Evolutionary conservation across 2,329 filamentous ascomycete genomes (phyloP).

Genomic region (Rhinocladiella similis): DNA sequence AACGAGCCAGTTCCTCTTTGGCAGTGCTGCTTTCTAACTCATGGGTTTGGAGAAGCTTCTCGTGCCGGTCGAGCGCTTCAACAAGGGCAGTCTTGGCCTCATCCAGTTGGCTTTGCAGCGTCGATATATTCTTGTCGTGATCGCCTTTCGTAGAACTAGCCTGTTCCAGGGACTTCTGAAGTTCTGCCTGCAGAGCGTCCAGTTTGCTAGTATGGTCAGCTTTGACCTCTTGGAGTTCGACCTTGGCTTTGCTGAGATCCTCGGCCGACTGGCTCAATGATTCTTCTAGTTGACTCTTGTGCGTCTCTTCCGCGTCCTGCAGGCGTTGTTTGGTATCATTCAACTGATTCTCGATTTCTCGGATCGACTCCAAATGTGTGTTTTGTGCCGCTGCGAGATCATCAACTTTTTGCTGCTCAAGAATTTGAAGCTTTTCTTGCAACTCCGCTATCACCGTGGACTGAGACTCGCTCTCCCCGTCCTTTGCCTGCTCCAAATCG

Average conservation of each 20-base stretch:
- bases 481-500: constrained; percentile 17
- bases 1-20: constrained; percentile 10
- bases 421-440: constrained; percentile 16
- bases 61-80: constrained; percentile 7
- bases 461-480: constrained; percentile 15
- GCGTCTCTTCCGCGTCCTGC: constrained; percentile 33
- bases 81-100: constrained; percentile 9
- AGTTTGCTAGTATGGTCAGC: constrained; percentile 12
- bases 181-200: constrained; percentile 15
- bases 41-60: constrained; percentile 7
- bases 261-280: constrained; percentile 34
- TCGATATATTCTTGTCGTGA: constrained; percentile 8
- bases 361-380: constrained; percentile 13
- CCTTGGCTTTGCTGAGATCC: constrained; percentile 34
- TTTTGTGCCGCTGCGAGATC: constrained; percentile 28
- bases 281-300: constrained; percentile 35
- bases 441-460: constrained; percentile 8
- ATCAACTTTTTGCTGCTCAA: constrained; percentile 17
- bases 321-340: constrained; percentile 37
- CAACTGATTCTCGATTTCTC: constrained; percentile 31
- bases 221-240: constrained; percentile 28
- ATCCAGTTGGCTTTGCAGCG: constrained; percentile 13
- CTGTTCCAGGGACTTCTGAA: constrained; percentile 10
- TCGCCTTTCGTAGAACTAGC: constrained; percentile 1
- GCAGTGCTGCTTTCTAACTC: constrained; percentile 6